phyloP scores from a whole-genome alignment of 257 asterid genomes.

The Nicotiana tabacum region DNA sequence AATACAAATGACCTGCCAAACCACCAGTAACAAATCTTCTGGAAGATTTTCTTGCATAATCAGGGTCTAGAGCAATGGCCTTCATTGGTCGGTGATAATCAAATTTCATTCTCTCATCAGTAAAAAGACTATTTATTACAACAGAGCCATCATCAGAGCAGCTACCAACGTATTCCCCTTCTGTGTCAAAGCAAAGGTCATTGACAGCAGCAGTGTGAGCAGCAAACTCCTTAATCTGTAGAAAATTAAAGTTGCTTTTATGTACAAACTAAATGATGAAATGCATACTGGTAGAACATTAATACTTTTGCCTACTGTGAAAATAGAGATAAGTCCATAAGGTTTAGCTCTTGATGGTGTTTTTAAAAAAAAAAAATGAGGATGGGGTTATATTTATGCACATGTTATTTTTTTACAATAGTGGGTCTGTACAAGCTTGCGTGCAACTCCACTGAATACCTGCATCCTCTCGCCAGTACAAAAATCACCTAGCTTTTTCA shows the following conservation, averaged over 20 bases:
- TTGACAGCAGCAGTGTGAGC: slow-evolving; percentile 91
- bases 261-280: neutral
- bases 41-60: slow-evolving; percentile 79
- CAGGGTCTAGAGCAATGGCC: slow-evolving; percentile 96
- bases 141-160: slow-evolving; percentile 99
- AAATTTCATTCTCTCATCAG: slow-evolving; percentile 86
- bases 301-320: neutral
- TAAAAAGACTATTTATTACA: slow-evolving; percentile 81
- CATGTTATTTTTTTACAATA: too few relatives aligned
- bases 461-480: neutral
- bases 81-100: slow-evolving; percentile 98
- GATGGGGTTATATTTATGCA: neutral
- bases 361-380: neutral
- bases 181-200: slow-evolving; percentile 87
- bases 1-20: slow-evolving; percentile 87
- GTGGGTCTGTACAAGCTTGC: neutral
- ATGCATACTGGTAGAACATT: neutral
- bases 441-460: neutral
- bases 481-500: neutral
- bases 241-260: slow-evolving; percentile 8
- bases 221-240: slow-evolving; percentile 82
- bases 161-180: slow-evolving; percentile 98
- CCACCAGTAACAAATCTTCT: slow-evolving; percentile 98
- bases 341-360: neutral
- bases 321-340: neutral